These are phyloP conservation scores for Coffea eugenioides DNA, from an alignment of 257 asterid species.

Conservation along the genomic window DNA sequence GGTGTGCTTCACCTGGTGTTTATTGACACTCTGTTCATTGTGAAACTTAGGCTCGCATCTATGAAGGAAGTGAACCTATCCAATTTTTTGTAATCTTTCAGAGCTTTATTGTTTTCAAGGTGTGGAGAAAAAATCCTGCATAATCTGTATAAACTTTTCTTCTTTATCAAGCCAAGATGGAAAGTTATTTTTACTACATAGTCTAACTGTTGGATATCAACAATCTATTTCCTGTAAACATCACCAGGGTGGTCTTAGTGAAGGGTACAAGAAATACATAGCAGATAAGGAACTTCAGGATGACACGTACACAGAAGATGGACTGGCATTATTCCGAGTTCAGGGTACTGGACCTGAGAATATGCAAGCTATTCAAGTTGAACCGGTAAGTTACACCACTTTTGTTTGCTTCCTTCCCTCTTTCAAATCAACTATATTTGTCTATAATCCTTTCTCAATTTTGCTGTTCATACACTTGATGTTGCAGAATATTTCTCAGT, in stretches of 20 bases:
- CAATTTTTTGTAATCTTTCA: constrained; percentile 92
- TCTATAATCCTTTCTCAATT: background rate
- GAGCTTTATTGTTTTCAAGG: constrained; percentile 92
- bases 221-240: constrained; percentile 23
- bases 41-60: constrained; percentile 65
- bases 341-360: constrained; percentile 99
- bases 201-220: constrained; percentile 11
- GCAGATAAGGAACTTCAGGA: constrained; percentile 72
- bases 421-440: background rate
- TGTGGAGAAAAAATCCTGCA: constrained; percentile 30
- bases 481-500: background rate
- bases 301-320: constrained; percentile 88
- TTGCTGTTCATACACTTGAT: background rate
- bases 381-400: constrained; percentile 61
- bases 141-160: constrained; percentile 3
- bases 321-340: constrained; percentile 85
- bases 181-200: constrained; percentile 7
- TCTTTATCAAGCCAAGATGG: background rate
- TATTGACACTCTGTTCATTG: constrained; percentile 26
- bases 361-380: constrained; percentile 99
- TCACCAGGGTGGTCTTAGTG: constrained; percentile 93
- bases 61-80: constrained; percentile 86
- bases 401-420: constrained; percentile 4
- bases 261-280: constrained; percentile 74
- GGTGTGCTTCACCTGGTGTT: background rate